phyloP scores from a whole-genome alignment of 768 basidiomycete genomes.

The Fistulinella prunicolor region DNA sequence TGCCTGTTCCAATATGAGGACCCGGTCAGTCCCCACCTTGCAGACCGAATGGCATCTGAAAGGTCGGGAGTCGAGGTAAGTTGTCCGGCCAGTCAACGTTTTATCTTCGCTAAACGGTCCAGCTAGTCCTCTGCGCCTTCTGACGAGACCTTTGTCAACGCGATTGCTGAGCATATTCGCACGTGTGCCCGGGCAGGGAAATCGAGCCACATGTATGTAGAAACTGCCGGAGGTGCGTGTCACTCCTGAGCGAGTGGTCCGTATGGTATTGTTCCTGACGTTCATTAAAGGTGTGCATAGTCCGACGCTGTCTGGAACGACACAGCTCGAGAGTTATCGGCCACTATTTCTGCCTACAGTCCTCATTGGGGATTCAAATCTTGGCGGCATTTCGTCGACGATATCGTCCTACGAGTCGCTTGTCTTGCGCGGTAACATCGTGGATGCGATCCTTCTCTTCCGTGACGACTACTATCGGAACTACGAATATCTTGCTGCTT shows the following conservation, averaged over 20 bases:
- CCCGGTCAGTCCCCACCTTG: constrained; percentile 93
- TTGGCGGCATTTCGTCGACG: constrained; percentile 93
- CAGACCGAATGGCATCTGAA: constrained; percentile 51
- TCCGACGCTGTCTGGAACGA: constrained; percentile 76
- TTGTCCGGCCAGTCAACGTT: neutral
- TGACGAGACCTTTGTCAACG: constrained; percentile 62
- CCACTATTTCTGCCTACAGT: constrained; percentile 85
- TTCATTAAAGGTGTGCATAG: constrained; percentile 76
- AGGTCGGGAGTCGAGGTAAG: constrained; percentile 32
- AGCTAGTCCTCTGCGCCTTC: constrained; percentile 43
- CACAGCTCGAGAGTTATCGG: constrained; percentile 83
- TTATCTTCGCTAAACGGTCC: constrained; percentile 4
- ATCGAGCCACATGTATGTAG: constrained; percentile 70
- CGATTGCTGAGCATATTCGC: constrained; percentile 63
- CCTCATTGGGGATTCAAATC: constrained; percentile 81
- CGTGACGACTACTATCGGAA: constrained; percentile 86
- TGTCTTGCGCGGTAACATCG: constrained; percentile 80
- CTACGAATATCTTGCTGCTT: constrained; percentile 73
- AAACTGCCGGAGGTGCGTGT: constrained; percentile 92
- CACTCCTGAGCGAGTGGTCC: constrained; percentile 13
- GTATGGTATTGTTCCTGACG: constrained; percentile 1
- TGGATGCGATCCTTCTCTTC: constrained; percentile 84
- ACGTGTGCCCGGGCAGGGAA: constrained; percentile 40
- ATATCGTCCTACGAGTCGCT: constrained; percentile 93
- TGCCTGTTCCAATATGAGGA: constrained; percentile 85